Percentiles rank a stretch among this genome's conserved stretches.
phyloP scores from a whole-genome alignment of 2,329 filamentous ascomycete genomes.

The Tricladium varicosporioides region DNA sequence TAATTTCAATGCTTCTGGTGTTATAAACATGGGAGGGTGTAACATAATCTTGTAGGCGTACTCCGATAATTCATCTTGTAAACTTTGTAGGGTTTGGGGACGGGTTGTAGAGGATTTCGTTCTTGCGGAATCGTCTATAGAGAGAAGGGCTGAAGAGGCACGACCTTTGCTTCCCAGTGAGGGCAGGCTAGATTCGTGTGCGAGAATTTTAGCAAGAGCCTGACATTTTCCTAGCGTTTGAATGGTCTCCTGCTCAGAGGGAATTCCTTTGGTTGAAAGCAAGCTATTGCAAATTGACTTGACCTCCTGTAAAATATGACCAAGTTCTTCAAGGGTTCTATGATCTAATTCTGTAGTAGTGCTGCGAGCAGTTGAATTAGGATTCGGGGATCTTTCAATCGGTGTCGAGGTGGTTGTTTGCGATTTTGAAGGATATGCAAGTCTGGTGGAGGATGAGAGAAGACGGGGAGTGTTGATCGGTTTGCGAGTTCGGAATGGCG shows the following conservation, averaged over 20 bases:
- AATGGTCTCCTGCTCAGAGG: conserved; percentile 25
- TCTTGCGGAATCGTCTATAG: conserved; percentile 36
- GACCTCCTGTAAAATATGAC: conserved; percentile 22
- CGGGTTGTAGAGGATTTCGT: conserved; percentile 14
- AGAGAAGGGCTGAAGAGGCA: conserved; percentile 54
- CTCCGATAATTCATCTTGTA: conserved; percentile 51
- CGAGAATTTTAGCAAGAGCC: conserved; percentile 24
- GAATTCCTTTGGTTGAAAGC: conserved; percentile 20
- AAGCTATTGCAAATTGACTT: conserved; percentile 22
- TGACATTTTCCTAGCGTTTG: conserved; percentile 23
- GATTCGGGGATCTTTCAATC: too few relatives aligned
- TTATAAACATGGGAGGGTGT: conserved; percentile 78
- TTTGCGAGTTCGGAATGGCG: conserved; percentile 16
- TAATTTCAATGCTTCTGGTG: conserved; percentile 64
- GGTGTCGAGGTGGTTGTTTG: neutral
- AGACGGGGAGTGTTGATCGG: conserved; percentile 14
- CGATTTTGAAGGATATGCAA: conserved; percentile 13
- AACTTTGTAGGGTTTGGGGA: conserved; percentile 11
- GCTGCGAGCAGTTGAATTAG: too few relatives aligned
- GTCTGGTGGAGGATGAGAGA: conserved; percentile 25
- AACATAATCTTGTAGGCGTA: conserved; percentile 68
- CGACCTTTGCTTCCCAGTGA: conserved; percentile 20
- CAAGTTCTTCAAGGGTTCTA: conserved; percentile 17
- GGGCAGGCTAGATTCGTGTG: conserved; percentile 19
- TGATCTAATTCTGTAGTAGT: neutral